Evolutionary conservation across 148 eudicot genomes (phyloP), one percentile per base, ranked within the genome.

Genomic region (Chenopodium suecicum): DNA sequence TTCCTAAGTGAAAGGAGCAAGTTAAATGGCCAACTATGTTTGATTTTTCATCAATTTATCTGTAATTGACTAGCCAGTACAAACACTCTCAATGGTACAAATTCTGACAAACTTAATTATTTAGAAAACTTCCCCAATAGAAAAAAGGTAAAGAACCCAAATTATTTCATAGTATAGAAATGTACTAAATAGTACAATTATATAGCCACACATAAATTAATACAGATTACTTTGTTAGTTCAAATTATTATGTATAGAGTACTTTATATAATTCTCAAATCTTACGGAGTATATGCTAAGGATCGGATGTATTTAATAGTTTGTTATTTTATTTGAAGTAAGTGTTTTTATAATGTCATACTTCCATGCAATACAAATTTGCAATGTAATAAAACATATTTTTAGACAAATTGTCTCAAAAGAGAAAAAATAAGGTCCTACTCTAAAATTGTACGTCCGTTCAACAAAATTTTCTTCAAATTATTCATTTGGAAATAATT

Each of bases 251-350:
- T 12, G 2, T 50, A 41, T 0, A 7, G 8, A 41, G 44, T 50
- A 50, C 54, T 9, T 2, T 9, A 2, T 56, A 4, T 16, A 6
- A 23, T 27, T 66, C 11, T 32, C n/a, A 79, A 79, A 52, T 73
- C 81, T 54, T 79, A 31, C 14, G 50, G 37, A 60, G 44, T 41
- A 41, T 41, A 41, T 41, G 44, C 52, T 79, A 79, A 79, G 75
- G 32, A 7, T 52, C 12, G 31, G 23, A 5, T 60, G 5, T 13
- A 50, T 50, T 12, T 9, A 48, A 50, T 9, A 50, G 14, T 9
- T 50, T 2, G 14, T 50, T 50, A 9, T 11, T 48, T 48, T 48
- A 41, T 41, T 4, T 41, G 44, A 5, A 41, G 44, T 41, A 41
- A 4, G 6, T 41, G 1, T 48, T 48, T 48, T 11, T 9, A 1